A percentile compares a stretch with the other conserved stretches of the same genome.
Evolutionary conservation across 257 asterid species (phyloP).

Genomic region (Solanum ossicruentum): DNA sequence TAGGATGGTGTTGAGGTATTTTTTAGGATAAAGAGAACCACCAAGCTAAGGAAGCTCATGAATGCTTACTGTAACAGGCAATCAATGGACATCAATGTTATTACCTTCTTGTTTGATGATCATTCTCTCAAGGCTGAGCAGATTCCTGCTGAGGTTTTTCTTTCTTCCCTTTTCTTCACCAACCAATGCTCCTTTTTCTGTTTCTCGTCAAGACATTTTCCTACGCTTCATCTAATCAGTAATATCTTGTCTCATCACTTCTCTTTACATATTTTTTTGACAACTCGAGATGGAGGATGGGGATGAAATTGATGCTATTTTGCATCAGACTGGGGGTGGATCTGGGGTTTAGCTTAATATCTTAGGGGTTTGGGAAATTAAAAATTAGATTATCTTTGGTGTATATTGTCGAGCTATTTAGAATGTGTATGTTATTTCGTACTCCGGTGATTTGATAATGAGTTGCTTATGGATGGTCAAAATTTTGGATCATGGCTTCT

Average conservation of each 20-base stretch:
- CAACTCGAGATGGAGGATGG: slow-evolving; percentile 18
- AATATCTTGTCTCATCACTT: too few species aligned
- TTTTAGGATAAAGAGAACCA: slow-evolving; percentile 29
- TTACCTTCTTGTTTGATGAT: slow-evolving; percentile 31
- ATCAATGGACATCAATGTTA: slow-evolving; percentile 15
- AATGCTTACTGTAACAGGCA: slow-evolving; percentile 35
- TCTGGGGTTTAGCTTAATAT: neutral
- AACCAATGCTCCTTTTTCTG: too few species aligned
- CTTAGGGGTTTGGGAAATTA: neutral
- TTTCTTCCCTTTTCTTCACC: too few species aligned
- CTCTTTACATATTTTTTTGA: too few species aligned
- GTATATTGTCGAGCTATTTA: neutral
- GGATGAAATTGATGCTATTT: slow-evolving; percentile 28
- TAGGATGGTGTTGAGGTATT: slow-evolving; percentile 32
- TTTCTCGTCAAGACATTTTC: too few species aligned
- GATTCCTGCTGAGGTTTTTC: too few species aligned
- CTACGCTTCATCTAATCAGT: too few species aligned
- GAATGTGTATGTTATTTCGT: too few species aligned
- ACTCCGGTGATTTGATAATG: too few species aligned
- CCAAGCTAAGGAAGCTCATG: slow-evolving; percentile 33
- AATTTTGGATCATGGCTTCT: too few species aligned
- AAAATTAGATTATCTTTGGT: neutral
- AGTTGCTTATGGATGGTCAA: too few species aligned
- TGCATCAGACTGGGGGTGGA: slow-evolving; percentile 4
- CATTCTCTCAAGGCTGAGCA: slow-evolving; percentile 16